These are phyloP conservation scores for Phlegmacium glaucopus DNA, from an alignment of 768 basidiomycete species.

Conservation along the genomic window DNA sequence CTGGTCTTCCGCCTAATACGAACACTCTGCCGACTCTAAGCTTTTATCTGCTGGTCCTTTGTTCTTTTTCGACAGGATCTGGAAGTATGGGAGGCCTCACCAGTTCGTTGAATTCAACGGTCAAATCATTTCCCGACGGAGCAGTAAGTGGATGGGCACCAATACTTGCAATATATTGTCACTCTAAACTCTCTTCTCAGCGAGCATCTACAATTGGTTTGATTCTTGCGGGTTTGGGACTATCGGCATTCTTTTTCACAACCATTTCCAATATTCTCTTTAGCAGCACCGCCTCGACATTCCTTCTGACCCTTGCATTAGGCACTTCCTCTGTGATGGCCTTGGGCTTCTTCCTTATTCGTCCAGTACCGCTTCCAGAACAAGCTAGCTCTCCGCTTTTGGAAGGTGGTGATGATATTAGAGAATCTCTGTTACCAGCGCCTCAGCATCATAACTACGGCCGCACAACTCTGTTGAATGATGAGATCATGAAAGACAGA, in stretches of 20 bases:
- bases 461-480: too few relatives aligned
- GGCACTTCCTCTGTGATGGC: slow-evolving; percentile 82
- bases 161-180: not conserved
- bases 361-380: slow-evolving; percentile 57
- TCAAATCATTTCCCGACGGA: slow-evolving; percentile 75
- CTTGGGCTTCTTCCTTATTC: slow-evolving; percentile 70
- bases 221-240: slow-evolving; percentile 83
- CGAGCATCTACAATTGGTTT: slow-evolving; percentile 74
- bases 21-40: slow-evolving; percentile 37
- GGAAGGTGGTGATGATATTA: too few relatives aligned
- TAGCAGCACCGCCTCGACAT: slow-evolving; percentile 74
- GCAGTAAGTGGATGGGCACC: slow-evolving; percentile 46
- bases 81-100: slow-evolving; percentile 74
- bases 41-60: slow-evolving; percentile 53
- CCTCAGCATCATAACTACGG: too few relatives aligned
- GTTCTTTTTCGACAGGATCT: slow-evolving; percentile 68
- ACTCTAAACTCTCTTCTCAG: slow-evolving; percentile 29
- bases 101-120: slow-evolving; percentile 75
- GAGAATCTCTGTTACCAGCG: too few relatives aligned
- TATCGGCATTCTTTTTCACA: slow-evolving; percentile 90
- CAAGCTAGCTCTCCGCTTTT: too few relatives aligned
- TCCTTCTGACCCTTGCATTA: slow-evolving; percentile 70
- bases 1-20: slow-evolving; percentile 37
- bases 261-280: slow-evolving; percentile 67
- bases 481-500: not conserved